Conservation (phyloP, 2,329 filamentous ascomycete genomes). For the Elsinoe fawcettii region DNA sequence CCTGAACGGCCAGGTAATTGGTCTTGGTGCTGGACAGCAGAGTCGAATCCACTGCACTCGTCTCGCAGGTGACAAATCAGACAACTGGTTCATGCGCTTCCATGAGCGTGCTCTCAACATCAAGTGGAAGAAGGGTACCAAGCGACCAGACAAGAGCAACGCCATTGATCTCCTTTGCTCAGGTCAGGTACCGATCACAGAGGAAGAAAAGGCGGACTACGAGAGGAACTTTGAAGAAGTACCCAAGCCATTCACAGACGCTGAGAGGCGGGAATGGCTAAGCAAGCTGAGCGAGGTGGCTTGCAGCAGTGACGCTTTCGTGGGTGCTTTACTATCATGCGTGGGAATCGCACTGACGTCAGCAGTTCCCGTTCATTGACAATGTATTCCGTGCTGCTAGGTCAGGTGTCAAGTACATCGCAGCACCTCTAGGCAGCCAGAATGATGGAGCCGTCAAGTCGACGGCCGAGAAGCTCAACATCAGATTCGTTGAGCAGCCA, state of each 20-base stretch:
- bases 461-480: constrained; percentile 83
- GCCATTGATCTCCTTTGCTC: constrained; percentile 93
- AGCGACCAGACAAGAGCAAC: constrained; percentile 96
- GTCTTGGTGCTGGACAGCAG: constrained; percentile 92
- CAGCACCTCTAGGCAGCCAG: constrained; percentile 83
- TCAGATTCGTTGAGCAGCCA: constrained; percentile 93
- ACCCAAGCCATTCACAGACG: constrained; percentile 68
- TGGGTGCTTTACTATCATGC: constrained; percentile 42
- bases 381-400: constrained; percentile 88
- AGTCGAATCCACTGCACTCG: constrained; percentile 97
- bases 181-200: constrained; percentile 75
- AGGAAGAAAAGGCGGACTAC: constrained; percentile 77
- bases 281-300: constrained; percentile 72
- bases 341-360: background rate
- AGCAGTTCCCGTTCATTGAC: constrained; percentile 92
- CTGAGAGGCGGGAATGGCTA: constrained; percentile 83
- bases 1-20: constrained; percentile 84
- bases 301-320: constrained; percentile 90
- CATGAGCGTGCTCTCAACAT: constrained; percentile 79
- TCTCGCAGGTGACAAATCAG: constrained; percentile 92
- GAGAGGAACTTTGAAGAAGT: constrained; percentile 87
- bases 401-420: constrained; percentile 92
- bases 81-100: constrained; percentile 99
- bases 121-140: constrained; percentile 96
- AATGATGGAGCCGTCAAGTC: constrained; percentile 76